Conservation (phyloP, 345 rosid species). For the Nasturtium officinale region DNA sequence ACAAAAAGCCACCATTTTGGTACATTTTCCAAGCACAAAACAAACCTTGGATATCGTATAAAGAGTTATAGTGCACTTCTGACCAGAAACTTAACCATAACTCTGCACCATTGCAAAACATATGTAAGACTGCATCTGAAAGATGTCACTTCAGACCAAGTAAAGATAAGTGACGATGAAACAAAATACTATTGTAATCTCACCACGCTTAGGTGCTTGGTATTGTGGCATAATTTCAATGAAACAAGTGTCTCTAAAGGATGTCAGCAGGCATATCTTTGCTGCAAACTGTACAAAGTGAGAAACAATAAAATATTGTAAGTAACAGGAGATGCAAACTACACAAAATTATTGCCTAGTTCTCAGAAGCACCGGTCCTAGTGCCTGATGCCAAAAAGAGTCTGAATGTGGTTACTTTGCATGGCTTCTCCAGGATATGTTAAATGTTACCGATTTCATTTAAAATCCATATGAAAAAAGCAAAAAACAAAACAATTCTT, state of each 20-base stretch:
- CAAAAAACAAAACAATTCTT: too few species aligned
- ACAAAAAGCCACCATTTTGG: conserved; percentile 15
- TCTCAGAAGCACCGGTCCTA: neutral
- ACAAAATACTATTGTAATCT: conserved; percentile 21
- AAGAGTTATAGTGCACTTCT: conserved; percentile 96
- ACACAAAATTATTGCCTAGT: conserved; percentile 10
- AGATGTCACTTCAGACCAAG: neutral
- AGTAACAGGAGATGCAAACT: neutral
- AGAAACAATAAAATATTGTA: conserved; percentile 15
- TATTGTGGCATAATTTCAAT: conserved; percentile 74
- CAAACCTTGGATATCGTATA: conserved; percentile 79
- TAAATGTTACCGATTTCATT: neutral
- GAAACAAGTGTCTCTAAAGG: conserved; percentile 92
- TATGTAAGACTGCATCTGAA: conserved; percentile 17
- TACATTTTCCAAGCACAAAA: conserved; percentile 11
- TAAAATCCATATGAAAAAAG: conserved; percentile 14
- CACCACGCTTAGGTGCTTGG: conserved; percentile 77
- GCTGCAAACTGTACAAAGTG: conserved; percentile 74
- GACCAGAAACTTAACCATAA: conserved; percentile 99
- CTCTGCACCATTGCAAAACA: conserved; percentile 57
- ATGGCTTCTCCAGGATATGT: conserved; percentile 4
- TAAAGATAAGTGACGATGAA: conserved; percentile 1
- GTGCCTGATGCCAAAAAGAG: conserved; percentile 12
- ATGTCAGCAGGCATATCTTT: conserved; percentile 92
- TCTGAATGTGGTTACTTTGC: neutral